Conservation (phyloP, 1,284 basidiomycete species). For the Takashimella koratensis region DNA sequence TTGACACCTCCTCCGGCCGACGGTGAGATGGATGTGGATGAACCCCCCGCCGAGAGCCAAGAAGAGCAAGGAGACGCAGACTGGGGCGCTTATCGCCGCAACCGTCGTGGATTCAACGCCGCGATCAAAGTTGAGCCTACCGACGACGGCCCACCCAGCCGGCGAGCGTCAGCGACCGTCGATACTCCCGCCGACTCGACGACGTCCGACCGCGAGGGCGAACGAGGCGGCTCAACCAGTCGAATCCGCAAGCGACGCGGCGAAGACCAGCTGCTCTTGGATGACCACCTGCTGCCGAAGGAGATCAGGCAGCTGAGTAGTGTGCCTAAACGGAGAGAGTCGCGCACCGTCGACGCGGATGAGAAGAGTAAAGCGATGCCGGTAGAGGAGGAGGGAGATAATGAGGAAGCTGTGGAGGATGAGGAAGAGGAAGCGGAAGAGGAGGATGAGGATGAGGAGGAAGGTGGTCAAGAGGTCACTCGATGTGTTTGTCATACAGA, state of each 20-base stretch:
- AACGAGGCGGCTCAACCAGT: slow-evolving; percentile 7
- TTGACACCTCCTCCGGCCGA: slow-evolving; percentile 39
- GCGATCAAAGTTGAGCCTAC: slow-evolving; percentile 34
- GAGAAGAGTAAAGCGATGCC: slow-evolving; percentile 5
- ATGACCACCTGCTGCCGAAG: slow-evolving; percentile 40
- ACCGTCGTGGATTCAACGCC: slow-evolving; percentile 25
- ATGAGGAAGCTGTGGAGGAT: slow-evolving; percentile 4
- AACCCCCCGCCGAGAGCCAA: neutral
- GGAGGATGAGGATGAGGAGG: slow-evolving; percentile 52
- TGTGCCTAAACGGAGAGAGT: neutral
- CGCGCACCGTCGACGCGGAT: neutral
- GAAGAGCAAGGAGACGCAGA: slow-evolving; percentile 3
- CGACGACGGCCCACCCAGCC: slow-evolving; percentile 30
- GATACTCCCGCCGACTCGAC: slow-evolving; percentile 17
- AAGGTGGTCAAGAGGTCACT: slow-evolving; percentile 76
- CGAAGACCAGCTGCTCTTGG: slow-evolving; percentile 38
- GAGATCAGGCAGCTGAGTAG: slow-evolving; percentile 27
- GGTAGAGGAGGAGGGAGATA: slow-evolving; percentile 6
- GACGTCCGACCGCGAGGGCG: slow-evolving; percentile 9
- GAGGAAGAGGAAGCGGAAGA: slow-evolving; percentile 8
- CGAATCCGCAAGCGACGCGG: slow-evolving; percentile 32
- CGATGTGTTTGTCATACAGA: slow-evolving; percentile 89
- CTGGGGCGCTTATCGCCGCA: slow-evolving; percentile 32
- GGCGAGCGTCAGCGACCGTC: slow-evolving; percentile 2
- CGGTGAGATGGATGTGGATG: slow-evolving; percentile 13